Evolutionary conservation across 1,284 basidiomycete genomes (phyloP).

Genomic region (Apiotrichum montevideense): DNA sequence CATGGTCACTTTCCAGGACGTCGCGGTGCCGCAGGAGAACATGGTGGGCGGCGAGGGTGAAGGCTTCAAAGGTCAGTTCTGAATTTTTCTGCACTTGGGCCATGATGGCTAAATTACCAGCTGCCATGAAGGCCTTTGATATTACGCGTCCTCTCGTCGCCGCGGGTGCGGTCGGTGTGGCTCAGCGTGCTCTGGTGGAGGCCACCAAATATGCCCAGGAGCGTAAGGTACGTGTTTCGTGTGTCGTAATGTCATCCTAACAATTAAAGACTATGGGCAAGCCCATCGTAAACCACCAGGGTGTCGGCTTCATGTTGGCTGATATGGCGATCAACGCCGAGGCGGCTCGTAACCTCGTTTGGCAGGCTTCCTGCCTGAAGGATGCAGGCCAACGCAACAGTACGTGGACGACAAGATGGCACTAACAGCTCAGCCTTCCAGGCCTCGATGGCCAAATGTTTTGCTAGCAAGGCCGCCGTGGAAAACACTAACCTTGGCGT

Average conservation of each 20-base stretch:
- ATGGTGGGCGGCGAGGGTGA: constrained; percentile 52
- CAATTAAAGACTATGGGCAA: constrained; percentile 52
- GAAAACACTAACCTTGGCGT: constrained; percentile 52
- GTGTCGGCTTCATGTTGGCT: constrained; percentile 53
- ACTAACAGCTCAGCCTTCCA: constrained; percentile 46
- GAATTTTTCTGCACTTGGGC: neutral
- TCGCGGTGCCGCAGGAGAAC: constrained; percentile 52
- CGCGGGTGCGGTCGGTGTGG: constrained; percentile 52
- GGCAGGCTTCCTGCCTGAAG: constrained; percentile 51
- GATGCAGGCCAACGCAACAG: constrained; percentile 51
- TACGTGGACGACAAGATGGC: constrained; percentile 15
- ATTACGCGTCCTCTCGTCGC: constrained; percentile 52
- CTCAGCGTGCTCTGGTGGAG: constrained; percentile 53
- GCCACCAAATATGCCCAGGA: constrained; percentile 54
- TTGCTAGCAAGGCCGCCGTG: constrained; percentile 49
- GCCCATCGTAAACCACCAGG: constrained; percentile 54
- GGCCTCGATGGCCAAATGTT: constrained; percentile 54
- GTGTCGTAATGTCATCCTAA: neutral
- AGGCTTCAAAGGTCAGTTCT: constrained; percentile 50
- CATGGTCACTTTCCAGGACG: constrained; percentile 54
- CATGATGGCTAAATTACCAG: constrained; percentile 6
- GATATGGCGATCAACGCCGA: constrained; percentile 55
- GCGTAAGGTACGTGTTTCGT: constrained; percentile 38
- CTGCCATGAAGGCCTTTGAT: constrained; percentile 54
- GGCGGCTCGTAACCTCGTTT: constrained; percentile 50